Conservation (phyloP, 768 basidiomycete species). For the Tephrocybe sp. region DNA sequence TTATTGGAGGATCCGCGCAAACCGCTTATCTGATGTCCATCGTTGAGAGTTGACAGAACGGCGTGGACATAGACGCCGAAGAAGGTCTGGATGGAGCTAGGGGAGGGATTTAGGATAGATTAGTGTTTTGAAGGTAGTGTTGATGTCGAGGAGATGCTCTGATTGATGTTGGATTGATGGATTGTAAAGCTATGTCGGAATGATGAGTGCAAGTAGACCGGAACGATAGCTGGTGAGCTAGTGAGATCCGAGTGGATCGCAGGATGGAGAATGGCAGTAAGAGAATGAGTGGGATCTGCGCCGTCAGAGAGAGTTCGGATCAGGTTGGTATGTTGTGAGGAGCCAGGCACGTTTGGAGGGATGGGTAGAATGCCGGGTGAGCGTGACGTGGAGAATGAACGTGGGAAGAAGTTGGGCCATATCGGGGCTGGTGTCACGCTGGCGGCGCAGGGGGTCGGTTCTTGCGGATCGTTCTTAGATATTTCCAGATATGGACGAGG, state of each 20-base stretch:
- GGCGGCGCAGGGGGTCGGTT: conserved; percentile 17
- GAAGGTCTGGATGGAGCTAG: too few relatives aligned
- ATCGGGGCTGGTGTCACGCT: conserved; percentile 12
- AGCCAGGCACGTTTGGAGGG: conserved; percentile 6
- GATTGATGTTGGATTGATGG: neutral
- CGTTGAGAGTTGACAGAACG: too few relatives aligned
- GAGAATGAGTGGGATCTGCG: neutral
- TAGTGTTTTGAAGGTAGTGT: too few relatives aligned
- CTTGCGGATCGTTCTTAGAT: conserved; percentile 22
- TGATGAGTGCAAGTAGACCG: neutral
- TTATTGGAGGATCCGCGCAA: too few relatives aligned
- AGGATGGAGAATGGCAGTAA: neutral
- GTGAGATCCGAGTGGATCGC: conserved; percentile 4
- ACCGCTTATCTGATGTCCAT: too few relatives aligned
- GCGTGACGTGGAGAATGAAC: neutral
- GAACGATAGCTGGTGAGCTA: neutral
- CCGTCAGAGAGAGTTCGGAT: neutral
- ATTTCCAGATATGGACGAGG: conserved; percentile 3
- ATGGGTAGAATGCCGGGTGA: conserved; percentile 3
- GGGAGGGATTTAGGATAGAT: too few relatives aligned
- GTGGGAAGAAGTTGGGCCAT: conserved; percentile 8
- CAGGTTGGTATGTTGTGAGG: neutral
- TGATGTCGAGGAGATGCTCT: too few relatives aligned
- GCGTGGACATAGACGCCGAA: too few relatives aligned
- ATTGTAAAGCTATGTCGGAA: neutral